Conservation (phyloP, 768 basidiomycete species). For the Calocera viscosa region DNA sequence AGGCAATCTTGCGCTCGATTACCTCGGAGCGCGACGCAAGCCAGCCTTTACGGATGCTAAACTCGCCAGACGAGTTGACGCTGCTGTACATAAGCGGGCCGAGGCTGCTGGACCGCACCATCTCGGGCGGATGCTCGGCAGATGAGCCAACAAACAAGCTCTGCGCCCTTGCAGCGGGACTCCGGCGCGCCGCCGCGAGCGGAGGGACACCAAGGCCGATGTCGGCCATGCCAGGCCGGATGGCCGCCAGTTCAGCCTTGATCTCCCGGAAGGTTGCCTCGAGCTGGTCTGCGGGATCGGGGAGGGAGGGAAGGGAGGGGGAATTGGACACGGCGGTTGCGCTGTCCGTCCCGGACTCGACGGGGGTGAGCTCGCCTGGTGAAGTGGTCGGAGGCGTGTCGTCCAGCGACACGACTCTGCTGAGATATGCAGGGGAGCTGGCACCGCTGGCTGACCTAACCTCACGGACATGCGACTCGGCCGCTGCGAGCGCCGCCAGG, state of each 20-base stretch:
- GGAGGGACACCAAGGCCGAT: neutral
- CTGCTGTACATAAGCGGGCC: neutral
- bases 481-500: conserved; percentile 73
- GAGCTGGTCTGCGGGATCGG: conserved; percentile 26
- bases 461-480: conserved; percentile 60
- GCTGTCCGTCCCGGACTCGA: conserved; percentile 7
- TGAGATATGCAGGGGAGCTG: conserved; percentile 1
- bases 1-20: conserved; percentile 47
- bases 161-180: neutral
- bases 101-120: neutral
- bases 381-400: conserved; percentile 9
- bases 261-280: conserved; percentile 72
- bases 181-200: neutral
- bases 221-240: conserved; percentile 23
- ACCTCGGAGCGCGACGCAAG: conserved; percentile 40
- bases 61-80: conserved; percentile 4
- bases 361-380: conserved; percentile 9
- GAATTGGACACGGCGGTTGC: neutral
- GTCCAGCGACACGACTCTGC: conserved; percentile 6
- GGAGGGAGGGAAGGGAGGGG: neutral
- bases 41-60: conserved; percentile 6
- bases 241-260: conserved; percentile 66
- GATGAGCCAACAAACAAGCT: neutral
- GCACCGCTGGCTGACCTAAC: neutral
- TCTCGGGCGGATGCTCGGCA: conserved; percentile 11